Evolutionary conservation across 768 basidiomycete genomes (phyloP), one percentile per base, ranked within the genome.

Genomic region (Lactifluus volemus): DNA sequence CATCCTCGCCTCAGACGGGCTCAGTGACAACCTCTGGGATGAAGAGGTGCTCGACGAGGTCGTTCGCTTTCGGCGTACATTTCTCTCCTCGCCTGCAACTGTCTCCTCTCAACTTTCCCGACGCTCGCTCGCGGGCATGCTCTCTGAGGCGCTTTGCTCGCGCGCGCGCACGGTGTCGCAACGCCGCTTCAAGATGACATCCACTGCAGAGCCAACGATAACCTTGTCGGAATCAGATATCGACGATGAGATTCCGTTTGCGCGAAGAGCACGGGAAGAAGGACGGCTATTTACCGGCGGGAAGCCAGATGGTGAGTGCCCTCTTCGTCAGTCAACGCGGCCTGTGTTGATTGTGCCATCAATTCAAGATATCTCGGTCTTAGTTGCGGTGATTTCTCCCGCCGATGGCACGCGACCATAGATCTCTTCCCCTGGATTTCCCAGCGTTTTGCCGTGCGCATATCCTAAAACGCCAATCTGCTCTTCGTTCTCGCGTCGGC

Each of bases 21-120:
- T 94, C 53, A 83, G 84, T 63, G 92, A 94, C 71, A 94, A 94
- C 68, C 74, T 93, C 25, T 93, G 92, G 87, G 90, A 92, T 67
- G 85, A 86, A 67, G 91, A 94, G 61, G 82, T 94, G 17, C 72
- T 93, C 15, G 92, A 94, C 62, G 92, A 92, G 70, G 85, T 90
- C 25, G 72, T 78, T 15, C 76, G 84, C 41, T 84, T 88, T 71
- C 78, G 78, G 55, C 69, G 67, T 47, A 72, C 73, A 17, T 77
- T 75, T 68, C 57, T 69, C 54, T 29, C 62, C 8, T 25, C 59
- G 6, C 30, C 50, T 6, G 8, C 47, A 5, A 30, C 59, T 6
- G 45, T 19, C n/a, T 45, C 30, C 50, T 55, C 58, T 47, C 65
- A 67, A 42, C 63, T 85, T 29, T 76, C 77, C 15, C 74, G 81